Percentiles rank a stretch among this genome's conserved stretches.
Evolutionary conservation across 306 rosid species (phyloP).

Genomic region (Sophora flavescens): DNA sequence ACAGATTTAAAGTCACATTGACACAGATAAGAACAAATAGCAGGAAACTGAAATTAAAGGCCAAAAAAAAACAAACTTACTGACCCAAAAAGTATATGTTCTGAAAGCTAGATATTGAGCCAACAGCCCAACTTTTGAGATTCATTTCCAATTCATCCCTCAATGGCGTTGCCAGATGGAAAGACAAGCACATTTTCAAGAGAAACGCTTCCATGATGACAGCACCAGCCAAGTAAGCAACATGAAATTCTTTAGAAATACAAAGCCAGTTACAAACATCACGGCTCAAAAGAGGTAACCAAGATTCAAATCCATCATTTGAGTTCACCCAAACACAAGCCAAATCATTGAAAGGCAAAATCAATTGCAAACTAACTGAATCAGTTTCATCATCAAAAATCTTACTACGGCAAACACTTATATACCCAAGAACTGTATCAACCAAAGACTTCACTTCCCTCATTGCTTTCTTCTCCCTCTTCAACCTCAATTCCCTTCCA

Average conservation of each 20-base stretch:
- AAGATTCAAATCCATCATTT: conserved; percentile 54
- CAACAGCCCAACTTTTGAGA: conserved; percentile 70
- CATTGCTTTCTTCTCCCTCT: conserved; percentile 69
- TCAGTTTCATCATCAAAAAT: conserved; percentile 48
- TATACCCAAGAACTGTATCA: conserved; percentile 65
- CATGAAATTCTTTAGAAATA: conserved; percentile 52
- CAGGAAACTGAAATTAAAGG: conserved; percentile 34
- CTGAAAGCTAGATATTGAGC: conserved; percentile 70
- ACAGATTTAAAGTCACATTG: not conserved
- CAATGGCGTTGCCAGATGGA: conserved; percentile 41
- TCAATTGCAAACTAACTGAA: conserved; percentile 39
- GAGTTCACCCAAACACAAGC: conserved; percentile 59
- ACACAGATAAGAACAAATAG: not conserved
- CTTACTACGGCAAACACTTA: conserved; percentile 54
- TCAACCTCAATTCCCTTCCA: conserved; percentile 58
- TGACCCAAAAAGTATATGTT: conserved; percentile 71
- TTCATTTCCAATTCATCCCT: conserved; percentile 61
- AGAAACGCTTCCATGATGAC: conserved; percentile 66
- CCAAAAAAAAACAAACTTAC: conserved; percentile 40
- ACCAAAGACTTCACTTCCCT: conserved; percentile 66
- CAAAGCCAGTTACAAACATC: conserved; percentile 56
- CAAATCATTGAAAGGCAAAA: conserved; percentile 56
- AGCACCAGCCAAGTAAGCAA: conserved; percentile 68
- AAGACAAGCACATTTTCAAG: conserved; percentile 61
- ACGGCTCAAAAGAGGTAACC: conserved; percentile 69